phyloP scores from a whole-genome alignment of 768 basidiomycete genomes.

The Tricholoma saponaceum region DNA sequence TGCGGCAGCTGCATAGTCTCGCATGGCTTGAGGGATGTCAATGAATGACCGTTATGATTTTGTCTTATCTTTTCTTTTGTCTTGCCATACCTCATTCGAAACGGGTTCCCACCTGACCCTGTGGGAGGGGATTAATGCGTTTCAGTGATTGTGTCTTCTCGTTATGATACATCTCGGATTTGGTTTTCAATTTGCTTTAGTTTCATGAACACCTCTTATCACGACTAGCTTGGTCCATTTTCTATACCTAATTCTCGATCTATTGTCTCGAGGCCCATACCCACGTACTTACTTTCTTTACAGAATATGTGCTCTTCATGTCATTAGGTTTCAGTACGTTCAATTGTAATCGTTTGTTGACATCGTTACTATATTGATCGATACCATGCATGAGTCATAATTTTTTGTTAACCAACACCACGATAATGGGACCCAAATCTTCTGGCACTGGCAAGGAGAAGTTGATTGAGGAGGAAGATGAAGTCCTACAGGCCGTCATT shows the following conservation, averaged over 20 bases:
- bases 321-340: constrained; percentile 38
- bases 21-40: constrained; percentile 18
- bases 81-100: constrained; percentile 18
- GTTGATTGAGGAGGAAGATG: constrained; percentile 67
- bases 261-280: constrained; percentile 52
- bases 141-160: constrained; percentile 27
- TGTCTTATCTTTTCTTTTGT: constrained; percentile 25
- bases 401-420: constrained; percentile 8
- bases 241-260: constrained; percentile 68
- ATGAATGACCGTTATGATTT: constrained; percentile 45
- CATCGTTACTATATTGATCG: constrained; percentile 10
- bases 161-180: constrained; percentile 57
- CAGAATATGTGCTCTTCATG: constrained; percentile 52
- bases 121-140: neutral
- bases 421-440: constrained; percentile 66
- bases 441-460: constrained; percentile 55
- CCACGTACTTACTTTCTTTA: constrained; percentile 51
- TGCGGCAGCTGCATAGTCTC: constrained; percentile 72
- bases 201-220: constrained; percentile 51
- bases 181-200: constrained; percentile 45
- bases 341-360: constrained; percentile 52
- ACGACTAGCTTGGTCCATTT: constrained; percentile 62
- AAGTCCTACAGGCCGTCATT: constrained; percentile 90
- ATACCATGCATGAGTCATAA: constrained; percentile 20
- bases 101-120: constrained; percentile 1